A percentile compares a stretch with the other conserved stretches of the same genome.
Conservation (phyloP, 2,329 filamentous ascomycete species). For the Coniochaeta ligniaria region DNA sequence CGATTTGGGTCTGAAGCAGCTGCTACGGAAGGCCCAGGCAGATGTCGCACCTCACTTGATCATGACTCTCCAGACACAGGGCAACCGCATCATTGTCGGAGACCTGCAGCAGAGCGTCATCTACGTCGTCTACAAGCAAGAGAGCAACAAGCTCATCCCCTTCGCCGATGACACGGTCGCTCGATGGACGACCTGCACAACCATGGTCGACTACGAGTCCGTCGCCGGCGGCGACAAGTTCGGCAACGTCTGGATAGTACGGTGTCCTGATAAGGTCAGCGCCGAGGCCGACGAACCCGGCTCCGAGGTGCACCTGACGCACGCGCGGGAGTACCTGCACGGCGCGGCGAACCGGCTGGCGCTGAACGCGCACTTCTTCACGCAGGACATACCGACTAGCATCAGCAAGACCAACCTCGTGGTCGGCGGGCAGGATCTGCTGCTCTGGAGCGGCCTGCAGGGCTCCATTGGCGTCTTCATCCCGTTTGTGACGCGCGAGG, state of each 20-base stretch:
- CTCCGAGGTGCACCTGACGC: conserved; percentile 81
- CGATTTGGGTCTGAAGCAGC: conserved; percentile 85
- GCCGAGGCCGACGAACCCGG: conserved; percentile 89
- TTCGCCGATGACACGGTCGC: conserved; percentile 88
- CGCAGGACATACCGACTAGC: conserved; percentile 86
- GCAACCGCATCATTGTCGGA: conserved; percentile 82
- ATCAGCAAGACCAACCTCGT: conserved; percentile 86
- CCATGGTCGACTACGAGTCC: conserved; percentile 98
- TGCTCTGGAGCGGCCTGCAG: conserved; percentile 91
- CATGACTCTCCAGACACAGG: conserved; percentile 80
- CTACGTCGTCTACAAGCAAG: conserved; percentile 88
- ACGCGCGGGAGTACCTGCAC: conserved; percentile 84
- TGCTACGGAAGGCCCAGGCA: conserved; percentile 86
- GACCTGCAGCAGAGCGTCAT: conserved; percentile 90
- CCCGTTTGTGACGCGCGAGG: conserved; percentile 84
- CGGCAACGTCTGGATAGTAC: conserved; percentile 89
- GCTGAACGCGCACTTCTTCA: conserved; percentile 81
- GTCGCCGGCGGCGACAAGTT: conserved; percentile 95
- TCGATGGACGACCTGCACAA: conserved; percentile 82
- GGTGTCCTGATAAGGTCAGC: conserved; percentile 78
- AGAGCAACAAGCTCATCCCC: conserved; percentile 85
- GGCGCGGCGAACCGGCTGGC: conserved; percentile 80
- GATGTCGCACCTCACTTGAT: conserved; percentile 77
- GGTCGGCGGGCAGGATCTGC: conserved; percentile 81
- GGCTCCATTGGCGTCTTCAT: conserved; percentile 91